Base-by-base conservation (phyloP, 768 basidiomycete species). In the Suillus cothurnatus region DNA sequence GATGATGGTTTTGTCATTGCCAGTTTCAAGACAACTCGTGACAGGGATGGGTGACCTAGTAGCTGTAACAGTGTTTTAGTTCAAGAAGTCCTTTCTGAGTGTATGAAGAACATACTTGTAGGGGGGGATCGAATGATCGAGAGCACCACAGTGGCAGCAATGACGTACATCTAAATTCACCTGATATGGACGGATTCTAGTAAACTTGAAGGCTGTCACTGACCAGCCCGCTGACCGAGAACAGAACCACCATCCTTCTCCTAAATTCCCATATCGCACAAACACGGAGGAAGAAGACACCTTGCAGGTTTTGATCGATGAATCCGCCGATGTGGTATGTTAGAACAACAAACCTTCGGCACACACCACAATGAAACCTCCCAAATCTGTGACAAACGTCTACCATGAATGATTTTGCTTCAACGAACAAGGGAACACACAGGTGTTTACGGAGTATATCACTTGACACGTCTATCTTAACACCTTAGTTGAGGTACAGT, bases 21-120 rank as follows among this genome's bases (percentile, higher is more conserved):
- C 58, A 41, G 58, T 41, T 28, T 59, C 38, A 28, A 58, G n/a
- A 39, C 57, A 58, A 21, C 57, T 58, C 11, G 57, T 58, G 38
- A 58, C 23, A 58, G 57, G 57, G 26, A 58, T 39, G 9, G 36
- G 57, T 6, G 57, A 58, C 38, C 39, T 58, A 6, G 57, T 58
- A 23, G 39, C 57, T 58, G 26, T 17, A 58, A 39, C 23, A 26
- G 14, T 39, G 11, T 12, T 58, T 58, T 26, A 28, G 17, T 21
- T 5, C 26, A 39, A 19, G 26, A 28, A 58, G 23, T 17, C 23
- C 15, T 58, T 11, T 21, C 15, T 23, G 19, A 28, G 19, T 39
- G 38, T 21, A 11, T 8, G 28, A 26, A 26, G 19, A 38, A 39
- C 57, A 11, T 15, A 58, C 57, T 58, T 28, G 57, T 28, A 19